Evolutionary conservation across 306 rosid genomes (phyloP).

Genomic region (Sesbania bispinosa): DNA sequence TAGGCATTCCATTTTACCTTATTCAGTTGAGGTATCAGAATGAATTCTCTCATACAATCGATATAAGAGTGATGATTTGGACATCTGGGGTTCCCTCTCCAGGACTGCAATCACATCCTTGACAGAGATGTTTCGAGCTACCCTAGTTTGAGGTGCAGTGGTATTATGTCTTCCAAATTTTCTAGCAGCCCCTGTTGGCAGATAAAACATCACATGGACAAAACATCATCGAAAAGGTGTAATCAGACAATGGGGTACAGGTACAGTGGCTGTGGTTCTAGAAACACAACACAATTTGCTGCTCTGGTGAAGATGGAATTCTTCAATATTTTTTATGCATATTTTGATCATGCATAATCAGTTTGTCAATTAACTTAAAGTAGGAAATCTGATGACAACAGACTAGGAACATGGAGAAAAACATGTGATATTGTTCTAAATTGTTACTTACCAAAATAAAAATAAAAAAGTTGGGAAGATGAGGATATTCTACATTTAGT

Average conservation of each 20-base stretch:
- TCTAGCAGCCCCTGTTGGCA: slow-evolving; percentile 46
- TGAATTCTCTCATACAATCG: slow-evolving; percentile 58
- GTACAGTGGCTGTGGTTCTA: not conserved
- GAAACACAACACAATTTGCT: not conserved
- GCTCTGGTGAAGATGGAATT: not conserved
- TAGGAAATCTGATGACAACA: not conserved
- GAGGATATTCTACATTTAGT: not conserved
- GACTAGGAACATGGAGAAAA: not conserved
- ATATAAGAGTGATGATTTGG: slow-evolving; percentile 61
- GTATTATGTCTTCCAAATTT: slow-evolving; percentile 63
- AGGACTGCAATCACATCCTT: slow-evolving; percentile 86
- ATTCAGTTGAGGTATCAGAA: slow-evolving; percentile 46
- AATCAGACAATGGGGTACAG: not conserved
- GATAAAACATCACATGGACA: not conserved
- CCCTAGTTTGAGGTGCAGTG: slow-evolving; percentile 40
- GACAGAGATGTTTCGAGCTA: slow-evolving; percentile 61
- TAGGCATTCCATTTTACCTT: slow-evolving; percentile 14
- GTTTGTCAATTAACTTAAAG: not conserved
- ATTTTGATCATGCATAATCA: not conserved
- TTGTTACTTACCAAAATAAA: not conserved
- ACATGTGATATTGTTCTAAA: not conserved
- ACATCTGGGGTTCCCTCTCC: slow-evolving; percentile 95
- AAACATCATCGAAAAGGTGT: slow-evolving; percentile 7
- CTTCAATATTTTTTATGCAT: not conserved
- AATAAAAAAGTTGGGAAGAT: not conserved